Evolutionary conservation across 2,329 filamentous ascomycete species (phyloP).

Genomic region (Hypoxylon sp.): DNA sequence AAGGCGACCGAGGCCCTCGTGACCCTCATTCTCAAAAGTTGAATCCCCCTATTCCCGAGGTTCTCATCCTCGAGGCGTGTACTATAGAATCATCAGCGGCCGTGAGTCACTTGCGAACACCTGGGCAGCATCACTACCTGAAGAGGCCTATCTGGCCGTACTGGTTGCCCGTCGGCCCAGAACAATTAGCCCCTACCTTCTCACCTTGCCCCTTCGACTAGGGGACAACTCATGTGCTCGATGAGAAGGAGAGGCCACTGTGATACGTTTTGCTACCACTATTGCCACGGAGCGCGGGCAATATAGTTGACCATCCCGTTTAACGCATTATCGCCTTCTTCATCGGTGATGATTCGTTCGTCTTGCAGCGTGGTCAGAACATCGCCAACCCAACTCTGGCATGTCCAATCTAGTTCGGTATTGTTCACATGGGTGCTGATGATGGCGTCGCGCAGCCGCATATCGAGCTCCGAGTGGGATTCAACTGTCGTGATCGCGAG

Average conservation of each 20-base stretch:
- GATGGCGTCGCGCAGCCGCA: conserved; percentile 40
- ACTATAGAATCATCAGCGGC: conserved; percentile 20
- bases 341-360: conserved; percentile 42
- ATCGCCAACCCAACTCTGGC: conserved; percentile 45
- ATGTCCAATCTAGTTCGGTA: conserved; percentile 41
- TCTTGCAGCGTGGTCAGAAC: conserved; percentile 43
- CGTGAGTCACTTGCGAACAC: conserved; percentile 1
- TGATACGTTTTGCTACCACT: conserved; percentile 6
- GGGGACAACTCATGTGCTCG: conserved; percentile 14
- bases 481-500: conserved; percentile 42
- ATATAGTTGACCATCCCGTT: conserved; percentile 46
- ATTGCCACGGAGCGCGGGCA: conserved; percentile 44
- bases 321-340: conserved; percentile 44
- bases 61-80: conserved; percentile 11
- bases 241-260: conserved; percentile 15
- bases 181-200: conserved; percentile 16
- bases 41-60: conserved; percentile 4
- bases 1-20: conserved; percentile 4
- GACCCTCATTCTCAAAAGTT: conserved; percentile 6
- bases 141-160: conserved; percentile 4
- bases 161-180: conserved; percentile 5
- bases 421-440: conserved; percentile 41
- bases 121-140: conserved; percentile 12
- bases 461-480: conserved; percentile 36
- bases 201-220: conserved; percentile 8